Evolutionary conservation across 257 asterid genomes (phyloP).

Genomic region (Solanum ahanhuiri): DNA sequence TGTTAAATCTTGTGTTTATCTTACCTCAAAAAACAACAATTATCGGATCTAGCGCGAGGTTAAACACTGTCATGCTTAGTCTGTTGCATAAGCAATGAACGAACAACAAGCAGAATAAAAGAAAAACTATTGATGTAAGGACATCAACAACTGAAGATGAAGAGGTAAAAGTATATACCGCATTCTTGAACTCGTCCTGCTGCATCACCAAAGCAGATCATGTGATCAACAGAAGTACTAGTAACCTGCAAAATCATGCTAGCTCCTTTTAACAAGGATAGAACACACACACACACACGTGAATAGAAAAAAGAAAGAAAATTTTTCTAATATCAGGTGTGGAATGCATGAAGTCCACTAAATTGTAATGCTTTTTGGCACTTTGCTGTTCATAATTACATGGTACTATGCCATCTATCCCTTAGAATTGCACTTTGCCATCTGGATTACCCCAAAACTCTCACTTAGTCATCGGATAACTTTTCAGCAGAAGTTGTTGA

Average conservation of each 20-base stretch:
- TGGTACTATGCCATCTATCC: background rate
- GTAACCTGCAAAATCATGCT: slow-evolving; percentile 47
- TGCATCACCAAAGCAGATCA: slow-evolving; percentile 87
- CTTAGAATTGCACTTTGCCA: background rate
- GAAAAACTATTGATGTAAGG: background rate
- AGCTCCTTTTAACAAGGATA: background rate
- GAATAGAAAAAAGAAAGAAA: background rate
- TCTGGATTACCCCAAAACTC: background rate
- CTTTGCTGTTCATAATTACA: background rate
- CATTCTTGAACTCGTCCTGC: slow-evolving; percentile 89
- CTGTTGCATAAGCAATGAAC: background rate
- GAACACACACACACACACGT: background rate
- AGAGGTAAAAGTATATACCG: slow-evolving; percentile 25
- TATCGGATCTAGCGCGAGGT: background rate
- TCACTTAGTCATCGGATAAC: background rate
- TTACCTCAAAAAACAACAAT: background rate
- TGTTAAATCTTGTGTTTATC: background rate
- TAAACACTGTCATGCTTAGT: background rate
- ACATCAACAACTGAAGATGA: background rate
- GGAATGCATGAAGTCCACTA: background rate
- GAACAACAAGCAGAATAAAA: background rate
- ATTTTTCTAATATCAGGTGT: background rate
- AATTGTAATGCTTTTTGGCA: background rate
- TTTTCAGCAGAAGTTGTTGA: background rate
- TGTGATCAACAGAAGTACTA: slow-evolving; percentile 68